Base-by-base conservation (phyloP, 179 eudicot species). In the Drosera spatulata region DNA sequence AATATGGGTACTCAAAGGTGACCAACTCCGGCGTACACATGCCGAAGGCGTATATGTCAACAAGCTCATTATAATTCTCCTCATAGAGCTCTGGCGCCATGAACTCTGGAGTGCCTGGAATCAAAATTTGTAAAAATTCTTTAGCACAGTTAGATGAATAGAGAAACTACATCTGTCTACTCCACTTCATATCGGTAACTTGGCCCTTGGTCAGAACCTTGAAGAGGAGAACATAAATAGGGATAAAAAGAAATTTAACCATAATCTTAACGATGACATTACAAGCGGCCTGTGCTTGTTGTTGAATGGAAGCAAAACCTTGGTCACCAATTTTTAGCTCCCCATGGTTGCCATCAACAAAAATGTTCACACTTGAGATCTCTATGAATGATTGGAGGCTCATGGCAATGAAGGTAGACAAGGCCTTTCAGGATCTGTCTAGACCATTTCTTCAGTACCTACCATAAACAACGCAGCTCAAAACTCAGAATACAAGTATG, bases 51-150 rank as follows among this genome's bases (percentile, higher is more conserved):
- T 91, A 91, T 40, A 91, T 83, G 74, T 91, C 97, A 63, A 91
- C 97, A 49, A 91, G 97, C 73, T 91, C 96, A 63, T 91, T 83
- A 71, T 91, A 91, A 52, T 87, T 82, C 77, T 87, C 97, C 72
- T 91, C 95, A 58, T 91, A 91, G 57, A 91, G 88, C 69, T 91
- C 97, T 5, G 95, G 97, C 61, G 97, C 97, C 97, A 90, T 90
- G 70, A 90, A 90, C 67, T 91, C 95, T 3, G 97, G 99, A 15
- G 99, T 93, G 50, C 99, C 99, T 93, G 63, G 71, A 55, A 60
- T 64, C 60, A 65, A 53, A 42, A 3, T 42, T 42, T 42, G 6
- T 6, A 42, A 42, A n/a, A 42, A 3, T 42, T 3, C 45, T 42
- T 42, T 42, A 6, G 45, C 45, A 3, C 6, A 42, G 45, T 3